Base-by-base conservation (phyloP, 306 rosid species). In the Quercus wislizeni region DNA sequence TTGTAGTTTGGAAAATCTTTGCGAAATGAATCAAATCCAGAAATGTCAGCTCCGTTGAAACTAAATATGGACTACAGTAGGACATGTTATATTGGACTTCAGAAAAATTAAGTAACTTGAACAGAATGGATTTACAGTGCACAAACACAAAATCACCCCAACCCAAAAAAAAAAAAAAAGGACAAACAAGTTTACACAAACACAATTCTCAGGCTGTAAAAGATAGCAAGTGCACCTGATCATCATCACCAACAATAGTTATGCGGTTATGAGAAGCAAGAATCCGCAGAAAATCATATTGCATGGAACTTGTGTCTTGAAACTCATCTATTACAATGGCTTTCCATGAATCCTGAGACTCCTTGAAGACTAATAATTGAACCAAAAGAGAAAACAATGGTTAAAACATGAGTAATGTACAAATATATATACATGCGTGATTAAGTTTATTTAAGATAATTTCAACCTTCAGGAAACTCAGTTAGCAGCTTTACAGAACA, bases 281-380 rank as follows among this genome's bases (percentile, higher is more conserved):
- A 85, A 89, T 69, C 75, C 71, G 87, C 67, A 92, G 82, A 90
- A 94, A 86, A 52, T 64, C 91, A 83, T 94, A 94, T 79, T 94
- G 99, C 97, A 89, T 94, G 87, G 95, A 79, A 85, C 97, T 94
- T 6, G 99, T 94, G 73, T 94, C 99, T 86, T 94, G 99, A 89
- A 94, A 94, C 91, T 94, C 99, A 78, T 94, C 99, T 74, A 94
- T 85, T 59, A 94, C 90, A 80, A 92, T 86, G 77, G 97, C 97
- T 87, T 87, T 92, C 97, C 97, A 92, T 15, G 81, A 76, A 64
- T 89, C 87, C 84, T 81, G 95, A 63, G 92, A 87, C 79, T 92
- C 97, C 87, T 82, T 88, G 89, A 87, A 86, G 69, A 92, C 99
- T 94, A 54, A 23, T 51, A 74, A 80, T 80, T 43, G 56, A 43